Percentiles rank a stretch among this genome's conserved stretches.
Conservation (phyloP, 2,329 filamentous ascomycete genomes). For the Fusarium mexicanum region DNA sequence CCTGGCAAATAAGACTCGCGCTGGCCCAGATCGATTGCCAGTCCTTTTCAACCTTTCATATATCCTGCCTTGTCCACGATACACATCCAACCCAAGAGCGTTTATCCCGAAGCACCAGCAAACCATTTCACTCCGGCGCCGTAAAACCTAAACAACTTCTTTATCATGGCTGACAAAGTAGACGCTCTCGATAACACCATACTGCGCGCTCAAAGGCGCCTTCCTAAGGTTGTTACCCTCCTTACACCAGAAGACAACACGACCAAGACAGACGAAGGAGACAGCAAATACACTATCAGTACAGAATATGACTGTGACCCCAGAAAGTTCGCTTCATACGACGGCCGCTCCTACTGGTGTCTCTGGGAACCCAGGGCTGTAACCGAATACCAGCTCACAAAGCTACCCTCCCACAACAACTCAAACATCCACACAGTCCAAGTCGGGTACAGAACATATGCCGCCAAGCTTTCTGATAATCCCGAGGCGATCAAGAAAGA, state of each 20-base stretch:
- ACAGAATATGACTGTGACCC: not conserved
- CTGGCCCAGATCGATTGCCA: too few relatives aligned
- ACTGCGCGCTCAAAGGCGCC: too few relatives aligned
- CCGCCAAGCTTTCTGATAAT: conserved; percentile 2
- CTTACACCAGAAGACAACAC: not conserved
- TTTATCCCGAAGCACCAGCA: not conserved
- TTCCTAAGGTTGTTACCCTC: not conserved
- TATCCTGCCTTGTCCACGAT: not conserved
- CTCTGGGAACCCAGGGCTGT: not conserved
- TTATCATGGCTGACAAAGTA: not conserved
- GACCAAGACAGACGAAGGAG: not conserved
- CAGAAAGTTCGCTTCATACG: not conserved
- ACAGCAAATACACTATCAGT: not conserved
- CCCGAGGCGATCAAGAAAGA: not conserved
- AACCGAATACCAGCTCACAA: not conserved
- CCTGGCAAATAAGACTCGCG: not conserved
- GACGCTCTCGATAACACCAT: not conserved
- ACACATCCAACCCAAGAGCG: not conserved
- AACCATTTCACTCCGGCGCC: not conserved
- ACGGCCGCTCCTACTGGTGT: not conserved
- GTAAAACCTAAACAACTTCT: too few relatives aligned
- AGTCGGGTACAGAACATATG: not conserved
- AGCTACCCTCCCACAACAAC: not conserved
- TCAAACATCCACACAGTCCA: not conserved
- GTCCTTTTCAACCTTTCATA: not conserved